These are phyloP conservation scores for Pycnococcus provasolii DNA, from an alignment of 139 green algal species.

Conservation along the genomic window DNA sequence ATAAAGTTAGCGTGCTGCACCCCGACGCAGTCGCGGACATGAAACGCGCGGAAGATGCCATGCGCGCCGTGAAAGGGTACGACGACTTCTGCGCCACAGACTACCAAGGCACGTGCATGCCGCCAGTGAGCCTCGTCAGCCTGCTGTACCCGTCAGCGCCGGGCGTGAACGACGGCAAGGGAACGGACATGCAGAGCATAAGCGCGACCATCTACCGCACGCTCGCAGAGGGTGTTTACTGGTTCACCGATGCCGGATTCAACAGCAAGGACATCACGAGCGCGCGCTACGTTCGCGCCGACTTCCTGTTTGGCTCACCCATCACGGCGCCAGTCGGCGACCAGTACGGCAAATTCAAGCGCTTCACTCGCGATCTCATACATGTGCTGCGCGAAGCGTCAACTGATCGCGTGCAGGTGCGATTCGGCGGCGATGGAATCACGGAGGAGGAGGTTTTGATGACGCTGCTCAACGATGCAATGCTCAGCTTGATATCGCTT, in stretches of 20 bases:
- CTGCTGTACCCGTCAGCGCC: no score
- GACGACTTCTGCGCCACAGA: no score
- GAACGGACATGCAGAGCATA: no score
- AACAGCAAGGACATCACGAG: background rate
- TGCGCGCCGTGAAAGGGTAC: no score
- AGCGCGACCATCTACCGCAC: no score
- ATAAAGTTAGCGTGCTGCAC: no score
- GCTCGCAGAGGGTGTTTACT: constrained; percentile 9
- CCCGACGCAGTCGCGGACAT: no score
- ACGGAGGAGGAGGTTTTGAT: constrained; percentile 20
- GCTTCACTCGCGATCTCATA: constrained; percentile 14
- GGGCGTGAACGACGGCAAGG: no score
- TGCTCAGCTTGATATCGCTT: constrained; percentile 25
- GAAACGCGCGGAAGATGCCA: no score
- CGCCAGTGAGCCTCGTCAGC: no score
- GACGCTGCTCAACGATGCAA: constrained; percentile 25
- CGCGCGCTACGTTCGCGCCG: background rate
- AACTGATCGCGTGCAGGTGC: constrained; percentile 7
- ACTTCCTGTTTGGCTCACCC: background rate
- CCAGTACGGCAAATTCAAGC: background rate
- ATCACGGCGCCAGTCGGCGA: background rate
- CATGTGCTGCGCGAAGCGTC: background rate
- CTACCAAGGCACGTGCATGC: no score
- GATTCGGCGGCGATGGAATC: constrained; percentile 7
- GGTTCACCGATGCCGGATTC: constrained; percentile 8